Evolutionary conservation across 495 filamentous ascomycete genomes (phyloP), one percentile per base, ranked within the genome.

Genomic region (Podospora comata): DNA sequence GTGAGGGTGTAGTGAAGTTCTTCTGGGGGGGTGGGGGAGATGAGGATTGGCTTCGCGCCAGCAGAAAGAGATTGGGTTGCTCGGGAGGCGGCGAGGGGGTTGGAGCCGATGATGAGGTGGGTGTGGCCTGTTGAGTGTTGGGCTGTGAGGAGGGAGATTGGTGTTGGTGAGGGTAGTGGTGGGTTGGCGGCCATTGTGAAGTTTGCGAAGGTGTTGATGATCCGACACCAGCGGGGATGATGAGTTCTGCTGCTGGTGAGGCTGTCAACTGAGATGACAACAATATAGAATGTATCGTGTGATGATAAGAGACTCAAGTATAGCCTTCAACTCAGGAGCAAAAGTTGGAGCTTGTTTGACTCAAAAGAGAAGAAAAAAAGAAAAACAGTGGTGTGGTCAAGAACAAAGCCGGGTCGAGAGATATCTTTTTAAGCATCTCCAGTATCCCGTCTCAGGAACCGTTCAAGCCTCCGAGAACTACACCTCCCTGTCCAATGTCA

Each of bases 61-160:
- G 90, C 89, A 67, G 92, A 87, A 19, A 97, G 75, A 18, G 92
- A 95, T 71, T 91, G 92, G 20, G 86, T 78, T 75, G 91, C 93
- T 64, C 95, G 86, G 16, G 92, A 87, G 56, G 91, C 89, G 34
- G 96, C 96, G 39, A 99, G 84, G 58, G 95, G 88, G 76, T 92
- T 94, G 39, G 90, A 87, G 44, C 96, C 95, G 62, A 97, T 74
- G 60, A 99, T 89, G 54, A 99, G 81, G 77, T 98, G 95, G 62
- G 94, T 79, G 71, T 97, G 93, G 2, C 84, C 85, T 0, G 87
- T 85, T 59, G 85, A 90, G 73, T 97, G 88, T 67, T 89, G 83
- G 9, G 93, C 89, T 48, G 92, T 90, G 62, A 99, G 85, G 28
- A 99, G 82, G 15, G 92, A 84, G n/a, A 79, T 76, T 30, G 39